Percentiles rank a stretch among this genome's conserved stretches.
phyloP scores from a whole-genome alignment of 169 alveolate genomes.

The Eimeria zaria region DNA sequence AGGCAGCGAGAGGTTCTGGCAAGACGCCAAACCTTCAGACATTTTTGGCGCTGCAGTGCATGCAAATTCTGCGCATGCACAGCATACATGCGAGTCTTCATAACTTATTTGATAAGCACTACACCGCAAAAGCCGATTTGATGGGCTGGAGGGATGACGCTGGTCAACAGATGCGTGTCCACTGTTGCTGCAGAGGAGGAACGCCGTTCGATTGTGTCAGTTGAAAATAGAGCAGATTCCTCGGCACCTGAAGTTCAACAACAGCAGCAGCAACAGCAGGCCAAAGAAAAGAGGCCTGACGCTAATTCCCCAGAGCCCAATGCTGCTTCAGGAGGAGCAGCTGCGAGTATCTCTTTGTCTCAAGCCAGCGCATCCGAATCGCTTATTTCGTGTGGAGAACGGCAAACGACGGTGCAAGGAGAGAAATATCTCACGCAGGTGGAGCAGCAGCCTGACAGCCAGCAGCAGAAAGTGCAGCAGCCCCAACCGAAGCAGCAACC shows the following conservation, averaged over 20 bases:
- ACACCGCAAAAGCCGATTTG: background rate
- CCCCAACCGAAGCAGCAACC: background rate
- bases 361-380: background rate
- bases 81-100: background rate
- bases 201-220: background rate
- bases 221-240: background rate
- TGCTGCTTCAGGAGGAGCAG: background rate
- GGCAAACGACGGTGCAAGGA: background rate
- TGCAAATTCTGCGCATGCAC: background rate
- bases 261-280: background rate
- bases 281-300: background rate
- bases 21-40: background rate
- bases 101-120: background rate
- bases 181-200: background rate
- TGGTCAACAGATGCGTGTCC: background rate
- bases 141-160: background rate
- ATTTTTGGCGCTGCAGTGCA: background rate
- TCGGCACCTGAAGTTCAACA: background rate
- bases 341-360: background rate
- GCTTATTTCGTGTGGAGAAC: background rate
- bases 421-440: background rate
- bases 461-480: background rate
- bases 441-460: conserved; percentile 1
- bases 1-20: background rate
- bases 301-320: background rate